Base-by-base conservation (phyloP, 768 basidiomycete species). In the Trametes coccinea region DNA sequence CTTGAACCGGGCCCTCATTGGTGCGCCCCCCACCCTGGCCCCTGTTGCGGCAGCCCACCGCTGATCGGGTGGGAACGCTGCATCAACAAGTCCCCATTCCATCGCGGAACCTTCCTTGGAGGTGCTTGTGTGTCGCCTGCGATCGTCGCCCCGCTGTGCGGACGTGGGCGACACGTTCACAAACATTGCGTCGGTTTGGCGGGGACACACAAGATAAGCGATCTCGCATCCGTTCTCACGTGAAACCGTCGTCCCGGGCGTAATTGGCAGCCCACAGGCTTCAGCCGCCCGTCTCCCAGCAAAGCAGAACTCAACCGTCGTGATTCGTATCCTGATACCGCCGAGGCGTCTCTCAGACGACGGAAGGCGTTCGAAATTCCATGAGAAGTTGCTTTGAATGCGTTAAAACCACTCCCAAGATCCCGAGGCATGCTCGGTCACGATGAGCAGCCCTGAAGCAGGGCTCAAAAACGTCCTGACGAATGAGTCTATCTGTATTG, bases 121-220 rank as follows among this genome's bases (percentile, higher is more conserved):
- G 45, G 56, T 50, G 51, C 44, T 53, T 46, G 56, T 51, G 52
- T 46, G 46, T 31, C 60, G 43, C 6, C 22, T 29, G 50, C 51
- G 61, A 53, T 56, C 56, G 56, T 49, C 61, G 61, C 56, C 6
- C 34, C n/a, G 50, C 44, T 46, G 31, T 58, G 34, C 37, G 40
- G 51, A 14, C 50, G 17, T 22, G 34, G n/a, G 44, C 51, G 45
- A 51, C 29, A n/a, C 45, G n/a, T 11, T 29, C 44, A 30, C 47
- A 54, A 39, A 33, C 45, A 10, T 27, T 30, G 49, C 41, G 37
- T 13, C 46, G 45, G 16, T n/a, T 13, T 14, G 54, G 41, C 13
- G 31, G 45, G 10, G 51, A 30, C 34, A 34, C 44, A 22, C 46
- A 8, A 40, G 57, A 59, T 52, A 43, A 17, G 41, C 49, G 49